Evolutionary conservation across 1,284 basidiomycete genomes (phyloP), one percentile per base, ranked within the genome.

Genomic region (Cerioporus squamosus): DNA sequence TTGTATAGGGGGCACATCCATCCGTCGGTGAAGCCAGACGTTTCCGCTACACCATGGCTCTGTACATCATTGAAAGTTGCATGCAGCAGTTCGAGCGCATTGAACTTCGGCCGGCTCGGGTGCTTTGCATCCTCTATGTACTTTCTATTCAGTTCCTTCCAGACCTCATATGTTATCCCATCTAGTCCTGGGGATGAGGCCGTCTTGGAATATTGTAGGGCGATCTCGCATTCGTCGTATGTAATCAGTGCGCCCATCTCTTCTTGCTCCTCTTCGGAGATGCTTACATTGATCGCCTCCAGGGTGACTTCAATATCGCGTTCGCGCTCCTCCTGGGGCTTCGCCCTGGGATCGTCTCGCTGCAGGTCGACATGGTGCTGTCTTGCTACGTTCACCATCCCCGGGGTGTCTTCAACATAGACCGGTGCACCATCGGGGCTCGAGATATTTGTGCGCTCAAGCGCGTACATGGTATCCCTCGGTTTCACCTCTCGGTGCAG

Each of bases 1-100:
- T 77, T 77, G 47, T 70, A 74, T 5, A 76, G 55, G 0, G 70
- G 74, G 55, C 69, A 70, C 63, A 77, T 71, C 71, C 74, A 74
- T 2, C 75, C 75, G 2, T 66, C 53, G 0, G 70, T 55, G 51
- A 75, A 73, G 8, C n/a, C n/a, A n/a, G 59, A 18, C 0, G 63
- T 61, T 0, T 15, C 0, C 2, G 22, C 10, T 4, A 65, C 55
- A 0, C 68, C 65, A 20, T 64, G 15, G 0, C 15, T 12, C 22
- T 69, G 62, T 4, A 72, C 61, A 42, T 72, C 69, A 0, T 56
- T 51, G 46, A 51, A 70, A 0, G 68, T 57, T 0, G 2, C 15
- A 0, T 53, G 60, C 1, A 70, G 55, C 0, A 61, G n/a, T 10
- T 31, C 2, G 0, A 65, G 24, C 0, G 70, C 58, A 45, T 72